Evolutionary conservation across 495 filamentous ascomycete species (phyloP).

Genomic region (Lichenothelia convexa): DNA sequence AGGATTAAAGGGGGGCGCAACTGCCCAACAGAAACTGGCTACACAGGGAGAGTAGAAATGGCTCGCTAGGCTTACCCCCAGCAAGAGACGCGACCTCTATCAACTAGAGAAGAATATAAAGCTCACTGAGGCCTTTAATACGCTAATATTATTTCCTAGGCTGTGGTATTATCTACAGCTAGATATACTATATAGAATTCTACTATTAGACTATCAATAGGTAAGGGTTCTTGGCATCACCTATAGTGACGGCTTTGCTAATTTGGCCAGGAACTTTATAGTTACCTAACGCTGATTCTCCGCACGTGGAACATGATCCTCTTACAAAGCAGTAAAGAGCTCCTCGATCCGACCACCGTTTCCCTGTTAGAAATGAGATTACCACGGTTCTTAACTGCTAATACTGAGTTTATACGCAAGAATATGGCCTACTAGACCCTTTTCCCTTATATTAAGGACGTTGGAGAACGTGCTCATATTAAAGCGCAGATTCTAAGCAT

Average conservation of each 20-base stretch:
- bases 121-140: constrained; percentile 1
- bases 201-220: constrained; percentile 5
- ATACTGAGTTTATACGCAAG: background rate
- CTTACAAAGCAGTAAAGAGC: too few relatives aligned
- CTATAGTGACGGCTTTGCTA: too few relatives aligned
- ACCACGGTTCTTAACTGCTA: background rate
- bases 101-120: background rate
- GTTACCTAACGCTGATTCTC: constrained; percentile 1
- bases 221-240: background rate
- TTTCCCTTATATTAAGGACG: background rate
- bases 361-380: background rate
- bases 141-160: constrained; percentile 1
- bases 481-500: constrained; percentile 1
- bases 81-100: constrained; percentile 1
- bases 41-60: background rate
- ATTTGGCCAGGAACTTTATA: too few relatives aligned
- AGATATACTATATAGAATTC: constrained; percentile 2
- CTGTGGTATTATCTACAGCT: constrained; percentile 1
- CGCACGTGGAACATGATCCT: background rate
- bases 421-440: background rate
- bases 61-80: background rate
- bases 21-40: background rate
- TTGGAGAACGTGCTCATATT: background rate
- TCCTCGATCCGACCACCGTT: background rate
- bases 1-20: too few relatives aligned